Evolutionary conservation across 2,329 filamentous ascomycete species (phyloP).

Genomic region (Beauveria medogensis): DNA sequence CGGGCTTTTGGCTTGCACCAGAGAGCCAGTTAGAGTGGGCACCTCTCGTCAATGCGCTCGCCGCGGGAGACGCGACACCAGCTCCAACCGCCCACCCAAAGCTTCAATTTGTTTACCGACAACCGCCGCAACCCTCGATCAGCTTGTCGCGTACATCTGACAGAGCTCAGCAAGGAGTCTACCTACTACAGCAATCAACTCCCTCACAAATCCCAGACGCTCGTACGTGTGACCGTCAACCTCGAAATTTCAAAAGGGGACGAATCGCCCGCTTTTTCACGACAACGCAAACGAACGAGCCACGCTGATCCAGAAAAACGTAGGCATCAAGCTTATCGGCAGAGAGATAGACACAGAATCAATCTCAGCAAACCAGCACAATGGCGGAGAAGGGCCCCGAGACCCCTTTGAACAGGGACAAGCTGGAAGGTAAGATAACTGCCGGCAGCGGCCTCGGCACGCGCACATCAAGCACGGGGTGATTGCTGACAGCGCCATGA

Average conservation of each 20-base stretch:
- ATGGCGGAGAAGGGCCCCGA: constrained; percentile 35
- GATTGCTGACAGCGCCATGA: constrained; percentile 3
- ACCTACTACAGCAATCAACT: no score
- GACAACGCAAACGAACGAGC: not conserved
- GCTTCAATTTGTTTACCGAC: not conserved
- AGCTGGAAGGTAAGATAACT: constrained; percentile 59
- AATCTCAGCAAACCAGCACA: not conserved
- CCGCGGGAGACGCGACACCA: not conserved
- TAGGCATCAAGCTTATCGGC: not conserved
- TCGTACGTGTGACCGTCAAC: not conserved
- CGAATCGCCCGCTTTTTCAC: not conserved
- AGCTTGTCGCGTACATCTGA: not conserved
- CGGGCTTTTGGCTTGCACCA: not conserved
- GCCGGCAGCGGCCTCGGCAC: not conserved
- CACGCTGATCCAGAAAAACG: not conserved
- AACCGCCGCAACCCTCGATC: not conserved
- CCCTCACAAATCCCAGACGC: not conserved
- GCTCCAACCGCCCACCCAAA: not conserved
- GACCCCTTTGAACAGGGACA: constrained; percentile 53
- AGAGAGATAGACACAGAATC: not conserved
- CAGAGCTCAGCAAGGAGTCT: not conserved
- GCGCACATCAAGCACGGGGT: not conserved
- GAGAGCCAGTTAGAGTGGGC: not conserved
- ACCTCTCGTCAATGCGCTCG: not conserved
- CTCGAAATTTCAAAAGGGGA: not conserved